Base-by-base conservation (phyloP, 345 rosid species). In the Gossypium bickii region DNA sequence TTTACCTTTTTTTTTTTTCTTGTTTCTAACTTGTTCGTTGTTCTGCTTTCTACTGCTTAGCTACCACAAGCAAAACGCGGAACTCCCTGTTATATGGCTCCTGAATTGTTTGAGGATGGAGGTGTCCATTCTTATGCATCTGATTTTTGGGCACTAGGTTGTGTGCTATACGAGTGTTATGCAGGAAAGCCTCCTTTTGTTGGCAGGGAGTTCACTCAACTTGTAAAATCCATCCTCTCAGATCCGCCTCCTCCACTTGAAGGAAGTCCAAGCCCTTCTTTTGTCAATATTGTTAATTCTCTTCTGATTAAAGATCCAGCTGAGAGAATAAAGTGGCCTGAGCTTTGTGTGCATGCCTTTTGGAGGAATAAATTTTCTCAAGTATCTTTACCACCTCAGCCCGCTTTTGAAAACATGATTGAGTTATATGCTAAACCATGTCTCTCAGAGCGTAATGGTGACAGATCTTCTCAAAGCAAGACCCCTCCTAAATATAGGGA, bases 51-150 rank as follows among this genome's bases (percentile, higher is more conserved):
- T 81, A 34, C 76, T 18, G 73, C 43, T 57, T 73, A 89, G 89
- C 78, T 90, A 80, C 88, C 85, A 18, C 97, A 88, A 87, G 94
- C 97, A 73, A 95, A 93, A 88, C 94, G 99, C 20, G 99, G 99
- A 67, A 91, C 99, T 17, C 99, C 99, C 3, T 87, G 88, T 79
- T 95, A 95, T 77, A 95, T 95, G 99, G 99, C 99, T 81, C 99
- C 99, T 72, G 98, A 95, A 79, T 88, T 95, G 24, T 95, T 89
- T 82, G 99, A 95, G 83, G 98, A 95, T 27, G 98, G 97, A 75
- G 97, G 98, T 41, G 89, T 91, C 67, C 99, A 90, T 86, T 95
- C 99, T 27, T 95, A 86, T 86, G 98, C 99, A 72, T 95, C 98
- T 78, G 99, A 95, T 82, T 82, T 95, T 25, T 95, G 99, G 98